These are phyloP conservation scores for Pythium myriotylum DNA, from an alignment of 352 stramenopile genomes.

Conservation along the genomic window DNA sequence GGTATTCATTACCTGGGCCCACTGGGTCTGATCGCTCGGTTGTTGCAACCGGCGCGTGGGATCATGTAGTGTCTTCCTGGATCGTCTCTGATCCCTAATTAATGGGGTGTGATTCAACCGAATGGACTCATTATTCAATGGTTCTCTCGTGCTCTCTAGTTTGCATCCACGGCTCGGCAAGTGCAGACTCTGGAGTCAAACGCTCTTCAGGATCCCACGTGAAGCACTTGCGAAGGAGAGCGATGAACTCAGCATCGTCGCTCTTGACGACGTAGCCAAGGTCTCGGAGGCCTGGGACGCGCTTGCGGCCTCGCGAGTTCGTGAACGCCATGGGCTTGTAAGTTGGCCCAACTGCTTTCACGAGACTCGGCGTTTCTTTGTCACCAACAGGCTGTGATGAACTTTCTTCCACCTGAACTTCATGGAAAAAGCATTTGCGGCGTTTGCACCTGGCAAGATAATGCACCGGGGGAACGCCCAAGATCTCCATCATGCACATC, in stretches of 20 bases:
- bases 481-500: slow-evolving; percentile 85
- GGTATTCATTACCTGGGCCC: slow-evolving; percentile 31
- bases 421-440: slow-evolving; percentile 68
- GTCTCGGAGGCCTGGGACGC: slow-evolving; percentile 40
- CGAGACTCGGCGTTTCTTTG: background rate
- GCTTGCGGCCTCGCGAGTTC: slow-evolving; percentile 64
- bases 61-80: slow-evolving; percentile 63
- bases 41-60: slow-evolving; percentile 63
- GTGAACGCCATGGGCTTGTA: slow-evolving; percentile 54
- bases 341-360: background rate
- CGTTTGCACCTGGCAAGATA: slow-evolving; percentile 62
- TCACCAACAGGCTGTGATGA: background rate
- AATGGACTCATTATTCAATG: background rate
- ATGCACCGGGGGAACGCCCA: slow-evolving; percentile 46
- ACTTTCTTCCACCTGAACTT: background rate
- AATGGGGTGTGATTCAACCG: too few species aligned
- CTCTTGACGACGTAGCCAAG: slow-evolving; percentile 42
- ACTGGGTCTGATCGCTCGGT: slow-evolving; percentile 17
- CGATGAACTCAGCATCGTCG: slow-evolving; percentile 58
- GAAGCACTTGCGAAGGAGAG: slow-evolving; percentile 71
- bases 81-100: slow-evolving; percentile 14
- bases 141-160: background rate
- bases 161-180: slow-evolving; percentile 65
- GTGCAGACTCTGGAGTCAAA: slow-evolving; percentile 55
- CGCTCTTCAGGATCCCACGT: slow-evolving; percentile 61